A percentile compares a stretch with the other conserved stretches of the same genome.
phyloP scores from a whole-genome alignment of 352 stramenopile species.

The Globisporangium yorkense region DNA sequence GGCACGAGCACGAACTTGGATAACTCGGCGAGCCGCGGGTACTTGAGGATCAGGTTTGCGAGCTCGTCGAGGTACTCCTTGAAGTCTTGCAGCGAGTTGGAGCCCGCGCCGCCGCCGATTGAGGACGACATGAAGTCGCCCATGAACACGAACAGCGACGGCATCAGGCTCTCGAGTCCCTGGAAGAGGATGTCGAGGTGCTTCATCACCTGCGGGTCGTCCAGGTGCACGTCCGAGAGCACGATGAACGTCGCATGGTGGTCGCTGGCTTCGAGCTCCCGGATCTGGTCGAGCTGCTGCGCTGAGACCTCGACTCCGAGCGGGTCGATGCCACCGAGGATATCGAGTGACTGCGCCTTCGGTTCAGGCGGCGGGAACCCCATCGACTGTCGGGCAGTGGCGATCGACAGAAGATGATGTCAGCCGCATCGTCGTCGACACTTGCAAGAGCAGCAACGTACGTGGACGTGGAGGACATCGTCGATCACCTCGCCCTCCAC shows the following conservation, averaged over 20 bases:
- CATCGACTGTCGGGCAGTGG: constrained; percentile 52
- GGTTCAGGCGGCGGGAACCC: constrained; percentile 87
- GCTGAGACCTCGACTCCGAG: constrained; percentile 77
- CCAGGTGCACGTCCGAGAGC: constrained; percentile 91
- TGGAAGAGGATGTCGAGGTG: constrained; percentile 89
- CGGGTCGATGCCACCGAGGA: constrained; percentile 74
- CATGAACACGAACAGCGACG: constrained; percentile 91
- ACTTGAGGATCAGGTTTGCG: constrained; percentile 86
- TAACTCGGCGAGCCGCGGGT: constrained; percentile 68
- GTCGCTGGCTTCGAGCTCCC: constrained; percentile 66
- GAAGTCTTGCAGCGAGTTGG: constrained; percentile 68
- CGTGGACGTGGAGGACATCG: constrained; percentile 87
- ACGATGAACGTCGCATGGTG: constrained; percentile 91
- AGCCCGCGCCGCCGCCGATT: constrained; percentile 60
- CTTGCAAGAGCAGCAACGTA: constrained; percentile 15
- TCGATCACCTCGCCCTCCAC: constrained; percentile 93
- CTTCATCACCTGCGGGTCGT: constrained; percentile 87
- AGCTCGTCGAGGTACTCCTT: constrained; percentile 89
- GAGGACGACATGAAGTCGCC: constrained; percentile 89
- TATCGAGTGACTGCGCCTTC: constrained; percentile 63
- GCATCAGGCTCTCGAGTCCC: constrained; percentile 69
- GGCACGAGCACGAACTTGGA: constrained; percentile 91
- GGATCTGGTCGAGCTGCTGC: constrained; percentile 79
- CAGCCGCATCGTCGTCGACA: neutral
- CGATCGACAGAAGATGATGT: neutral